These are phyloP conservation scores for Ogataea corticis DNA, from an alignment of 805 yeast genomes.

Conservation along the genomic window DNA sequence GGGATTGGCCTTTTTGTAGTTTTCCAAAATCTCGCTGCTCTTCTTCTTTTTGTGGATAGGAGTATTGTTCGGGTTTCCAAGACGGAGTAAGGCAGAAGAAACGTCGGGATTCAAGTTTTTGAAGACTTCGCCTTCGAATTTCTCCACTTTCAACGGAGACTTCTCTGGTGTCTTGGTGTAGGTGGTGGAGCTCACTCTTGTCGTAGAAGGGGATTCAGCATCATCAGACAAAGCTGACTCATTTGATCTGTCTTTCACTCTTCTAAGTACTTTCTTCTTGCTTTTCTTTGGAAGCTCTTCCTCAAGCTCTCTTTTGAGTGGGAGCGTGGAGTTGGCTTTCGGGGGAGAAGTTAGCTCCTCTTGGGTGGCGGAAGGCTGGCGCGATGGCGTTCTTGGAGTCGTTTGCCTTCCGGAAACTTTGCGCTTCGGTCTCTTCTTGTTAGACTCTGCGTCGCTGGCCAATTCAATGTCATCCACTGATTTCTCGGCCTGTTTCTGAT, in stretches of 20 bases:
- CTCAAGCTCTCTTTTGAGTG: conserved; percentile 21
- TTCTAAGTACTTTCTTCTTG: conserved; percentile 20
- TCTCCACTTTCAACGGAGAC: conserved; percentile 24
- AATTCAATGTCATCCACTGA: conserved; percentile 11
- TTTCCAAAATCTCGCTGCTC: conserved; percentile 15
- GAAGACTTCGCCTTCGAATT: conserved; percentile 24
- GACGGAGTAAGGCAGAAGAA: conserved; percentile 9
- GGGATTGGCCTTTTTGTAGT: conserved; percentile 21
- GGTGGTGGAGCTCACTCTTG: neutral
- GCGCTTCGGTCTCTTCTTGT: neutral
- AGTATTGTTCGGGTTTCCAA: conserved; percentile 11
- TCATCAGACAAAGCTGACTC: conserved; percentile 18
- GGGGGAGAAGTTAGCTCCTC: conserved; percentile 4
- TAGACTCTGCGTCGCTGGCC: neutral
- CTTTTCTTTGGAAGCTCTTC: conserved; percentile 18
- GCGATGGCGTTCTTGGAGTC: conserved; percentile 3
- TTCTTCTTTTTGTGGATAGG: conserved; percentile 15
- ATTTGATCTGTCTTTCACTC: conserved; percentile 7
- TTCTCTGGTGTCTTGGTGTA: conserved; percentile 11
- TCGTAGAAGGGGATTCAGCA: conserved; percentile 13
- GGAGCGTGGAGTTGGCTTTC: conserved; percentile 15
- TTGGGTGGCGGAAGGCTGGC: conserved; percentile 1
- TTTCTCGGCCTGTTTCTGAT: conserved; percentile 11
- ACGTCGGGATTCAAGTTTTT: conserved; percentile 13
- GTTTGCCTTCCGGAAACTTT: neutral